These are phyloP conservation scores for Lyophyllum atratum DNA, from an alignment of 768 basidiomycete genomes.

Conservation along the genomic window DNA sequence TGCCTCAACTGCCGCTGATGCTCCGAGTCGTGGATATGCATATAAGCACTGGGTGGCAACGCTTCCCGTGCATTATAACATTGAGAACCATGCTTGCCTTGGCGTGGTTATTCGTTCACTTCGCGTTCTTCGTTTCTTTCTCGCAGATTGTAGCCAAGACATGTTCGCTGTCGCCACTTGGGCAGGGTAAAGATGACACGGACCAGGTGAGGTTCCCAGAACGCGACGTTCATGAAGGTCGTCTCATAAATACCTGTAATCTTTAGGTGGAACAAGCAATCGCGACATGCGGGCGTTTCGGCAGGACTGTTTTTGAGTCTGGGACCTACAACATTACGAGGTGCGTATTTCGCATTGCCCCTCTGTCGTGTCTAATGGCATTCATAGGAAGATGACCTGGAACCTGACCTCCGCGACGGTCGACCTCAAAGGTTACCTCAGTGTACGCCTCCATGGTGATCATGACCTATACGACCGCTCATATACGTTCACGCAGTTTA, in stretches of 20 bases:
- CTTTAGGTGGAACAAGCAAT: conserved; percentile 52
- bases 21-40: not conserved
- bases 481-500: conserved; percentile 40
- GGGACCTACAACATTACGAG: conserved; percentile 56
- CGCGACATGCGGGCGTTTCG: conserved; percentile 46
- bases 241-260: not conserved
- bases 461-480: not conserved
- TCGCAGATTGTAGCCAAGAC: not conserved
- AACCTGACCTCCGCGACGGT: conserved; percentile 43
- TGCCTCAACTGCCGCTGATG: not conserved
- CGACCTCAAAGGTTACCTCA: conserved; percentile 47
- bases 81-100: conserved; percentile 1
- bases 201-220: conserved; percentile 31
- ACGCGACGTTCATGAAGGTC: not conserved
- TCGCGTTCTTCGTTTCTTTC: not conserved
- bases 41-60: not conserved
- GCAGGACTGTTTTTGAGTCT: conserved; percentile 43
- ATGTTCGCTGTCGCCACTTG: conserved; percentile 35
- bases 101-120: not conserved
- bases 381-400: conserved; percentile 56
- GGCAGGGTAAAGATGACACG: conserved; percentile 40
- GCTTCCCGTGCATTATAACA: not conserved
- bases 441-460: conserved; percentile 28
- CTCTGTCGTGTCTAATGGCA: not conserved
- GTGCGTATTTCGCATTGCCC: conserved; percentile 22